Conservation (phyloP, 306 rosid genomes). For the Quercus wislizeni region DNA sequence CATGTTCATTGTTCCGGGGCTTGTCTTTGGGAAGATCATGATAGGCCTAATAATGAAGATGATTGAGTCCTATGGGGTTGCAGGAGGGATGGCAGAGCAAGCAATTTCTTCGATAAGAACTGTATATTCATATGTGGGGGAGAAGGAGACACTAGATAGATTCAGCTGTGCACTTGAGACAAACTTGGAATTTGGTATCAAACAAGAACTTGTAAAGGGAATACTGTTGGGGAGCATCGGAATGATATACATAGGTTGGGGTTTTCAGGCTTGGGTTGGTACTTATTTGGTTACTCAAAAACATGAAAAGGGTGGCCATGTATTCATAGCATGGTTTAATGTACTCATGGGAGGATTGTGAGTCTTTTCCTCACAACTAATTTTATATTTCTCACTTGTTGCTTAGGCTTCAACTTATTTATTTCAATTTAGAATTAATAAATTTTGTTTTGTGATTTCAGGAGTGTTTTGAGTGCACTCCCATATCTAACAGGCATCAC, state of each 20-base stretch:
- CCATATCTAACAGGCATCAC: slow-evolving; percentile 82
- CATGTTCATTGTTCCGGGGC: slow-evolving; percentile 80
- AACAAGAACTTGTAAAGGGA: slow-evolving; percentile 75
- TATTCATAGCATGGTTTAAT: slow-evolving; percentile 80
- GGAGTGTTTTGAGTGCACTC: slow-evolving; percentile 85
- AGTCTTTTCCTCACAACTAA: slow-evolving; percentile 36
- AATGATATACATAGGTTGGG: slow-evolving; percentile 79
- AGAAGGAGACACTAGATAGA: slow-evolving; percentile 59
- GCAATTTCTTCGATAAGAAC: slow-evolving; percentile 85
- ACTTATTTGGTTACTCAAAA: slow-evolving; percentile 62
- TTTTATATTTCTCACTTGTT: background rate
- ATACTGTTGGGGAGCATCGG: slow-evolving; percentile 93
- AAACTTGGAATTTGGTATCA: slow-evolving; percentile 61
- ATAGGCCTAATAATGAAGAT: slow-evolving; percentile 72
- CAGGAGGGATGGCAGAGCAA: slow-evolving; percentile 86
- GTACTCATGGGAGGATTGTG: slow-evolving; percentile 95
- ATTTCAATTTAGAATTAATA: slow-evolving; percentile 8
- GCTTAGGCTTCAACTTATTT: background rate
- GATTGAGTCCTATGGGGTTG: slow-evolving; percentile 87
- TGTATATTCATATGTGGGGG: slow-evolving; percentile 79
- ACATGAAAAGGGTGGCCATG: slow-evolving; percentile 76
- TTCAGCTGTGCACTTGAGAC: slow-evolving; percentile 71
- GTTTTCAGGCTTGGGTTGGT: slow-evolving; percentile 96
- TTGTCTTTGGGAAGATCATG: slow-evolving; percentile 69
- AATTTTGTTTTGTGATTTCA: slow-evolving; percentile 36